Evolutionary conservation across 306 rosid genomes (phyloP).

Genomic region (Quercus robur): DNA sequence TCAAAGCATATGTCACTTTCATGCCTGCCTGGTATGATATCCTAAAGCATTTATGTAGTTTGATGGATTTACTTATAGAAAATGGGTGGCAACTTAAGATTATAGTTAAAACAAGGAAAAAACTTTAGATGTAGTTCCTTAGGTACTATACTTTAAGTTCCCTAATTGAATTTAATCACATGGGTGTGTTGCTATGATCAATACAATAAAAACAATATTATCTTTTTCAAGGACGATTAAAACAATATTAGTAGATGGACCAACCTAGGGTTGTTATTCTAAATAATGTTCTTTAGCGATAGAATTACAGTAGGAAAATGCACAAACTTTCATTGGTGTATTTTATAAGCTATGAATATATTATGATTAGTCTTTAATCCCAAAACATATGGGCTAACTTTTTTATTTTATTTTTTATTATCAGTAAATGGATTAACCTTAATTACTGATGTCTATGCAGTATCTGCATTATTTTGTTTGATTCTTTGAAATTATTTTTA

Average conservation of each 20-base stretch:
- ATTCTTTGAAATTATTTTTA: conserved; percentile 40
- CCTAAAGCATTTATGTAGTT: not conserved
- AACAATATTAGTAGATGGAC: too few relatives aligned
- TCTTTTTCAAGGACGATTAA: too few relatives aligned
- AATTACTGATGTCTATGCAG: not conserved
- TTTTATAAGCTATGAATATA: not conserved
- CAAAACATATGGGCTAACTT: not conserved
- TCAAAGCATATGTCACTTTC: not conserved
- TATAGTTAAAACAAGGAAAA: not conserved
- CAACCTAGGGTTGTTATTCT: too few relatives aligned
- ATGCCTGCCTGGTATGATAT: not conserved
- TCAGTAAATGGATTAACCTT: not conserved
- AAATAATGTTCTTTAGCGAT: not conserved
- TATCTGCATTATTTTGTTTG: conserved; percentile 28
- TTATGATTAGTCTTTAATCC: not conserved
- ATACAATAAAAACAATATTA: too few relatives aligned
- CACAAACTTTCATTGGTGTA: not conserved
- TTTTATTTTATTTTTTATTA: too few relatives aligned
- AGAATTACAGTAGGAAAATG: not conserved
- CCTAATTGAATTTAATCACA: too few relatives aligned
- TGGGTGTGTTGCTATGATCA: too few relatives aligned
- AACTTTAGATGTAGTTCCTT: not conserved
- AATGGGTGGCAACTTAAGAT: not conserved
- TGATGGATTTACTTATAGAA: not conserved
- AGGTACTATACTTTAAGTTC: too few relatives aligned